Percentiles rank a stretch among this genome's conserved stretches.
Conservation (phyloP, 176 grass and related monocot genomes). For the Otatea glauca region DNA sequence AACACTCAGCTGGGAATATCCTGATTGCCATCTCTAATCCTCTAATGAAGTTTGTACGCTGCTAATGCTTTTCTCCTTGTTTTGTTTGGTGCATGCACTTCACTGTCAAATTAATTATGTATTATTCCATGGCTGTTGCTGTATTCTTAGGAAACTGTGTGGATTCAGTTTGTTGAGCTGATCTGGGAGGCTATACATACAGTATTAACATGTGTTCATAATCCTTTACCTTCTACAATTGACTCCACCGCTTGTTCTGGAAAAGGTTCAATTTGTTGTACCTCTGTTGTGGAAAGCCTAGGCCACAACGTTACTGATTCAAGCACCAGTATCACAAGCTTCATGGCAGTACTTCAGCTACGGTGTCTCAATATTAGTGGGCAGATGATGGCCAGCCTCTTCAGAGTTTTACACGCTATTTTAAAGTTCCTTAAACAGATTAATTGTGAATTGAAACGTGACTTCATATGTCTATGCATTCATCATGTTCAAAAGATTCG, state of each 20-base stretch:
- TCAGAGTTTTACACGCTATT: slow-evolving; percentile 66
- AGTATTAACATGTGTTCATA: slow-evolving; percentile 45
- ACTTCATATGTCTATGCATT: slow-evolving; percentile 58
- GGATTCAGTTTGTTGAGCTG: slow-evolving; percentile 70
- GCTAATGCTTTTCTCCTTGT: slow-evolving; percentile 33
- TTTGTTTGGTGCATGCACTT: not conserved
- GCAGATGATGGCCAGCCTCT: slow-evolving; percentile 58
- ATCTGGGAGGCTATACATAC: slow-evolving; percentile 58
- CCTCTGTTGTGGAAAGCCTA: slow-evolving; percentile 30
- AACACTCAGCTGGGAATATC: slow-evolving; percentile 69
- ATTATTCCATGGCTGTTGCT: slow-evolving; percentile 32
- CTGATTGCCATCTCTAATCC: slow-evolving; percentile 58
- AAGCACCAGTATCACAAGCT: slow-evolving; percentile 47
- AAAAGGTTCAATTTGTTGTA: slow-evolving; percentile 21
- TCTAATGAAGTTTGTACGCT: slow-evolving; percentile 71
- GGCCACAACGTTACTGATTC: slow-evolving; percentile 18
- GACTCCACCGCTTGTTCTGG: not conserved
- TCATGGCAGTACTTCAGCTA: slow-evolving; percentile 58
- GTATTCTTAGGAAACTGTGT: slow-evolving; percentile 54
- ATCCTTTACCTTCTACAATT: slow-evolving; percentile 37
- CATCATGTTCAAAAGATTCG: slow-evolving; percentile 63
- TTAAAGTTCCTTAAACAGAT: slow-evolving; percentile 72
- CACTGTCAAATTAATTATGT: slow-evolving; percentile 24
- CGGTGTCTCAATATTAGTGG: slow-evolving; percentile 30
- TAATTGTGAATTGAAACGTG: slow-evolving; percentile 52